These are phyloP conservation scores for Hydrangea macrophylla DNA, from an alignment of 148 eudicot species.

Conservation along the genomic window DNA sequence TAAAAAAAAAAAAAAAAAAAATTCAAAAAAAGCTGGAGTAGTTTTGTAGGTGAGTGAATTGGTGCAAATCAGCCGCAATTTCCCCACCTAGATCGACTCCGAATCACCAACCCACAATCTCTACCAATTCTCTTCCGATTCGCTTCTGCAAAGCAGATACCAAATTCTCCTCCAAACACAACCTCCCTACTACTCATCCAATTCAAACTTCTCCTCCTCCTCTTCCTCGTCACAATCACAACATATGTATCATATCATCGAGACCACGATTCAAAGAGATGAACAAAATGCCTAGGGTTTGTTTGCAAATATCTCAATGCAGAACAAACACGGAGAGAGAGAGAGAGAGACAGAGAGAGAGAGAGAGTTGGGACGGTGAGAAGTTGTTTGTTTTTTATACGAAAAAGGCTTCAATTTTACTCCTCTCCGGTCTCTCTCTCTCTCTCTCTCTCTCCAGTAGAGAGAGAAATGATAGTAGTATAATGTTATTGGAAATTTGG, in stretches of 20 bases:
- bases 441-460: no score
- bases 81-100: slow-evolving; percentile 39
- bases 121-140: slow-evolving; percentile 17
- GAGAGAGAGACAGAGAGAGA: no score
- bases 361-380: no score
- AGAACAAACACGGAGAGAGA: no score
- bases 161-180: slow-evolving; percentile 17
- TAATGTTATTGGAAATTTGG: no score
- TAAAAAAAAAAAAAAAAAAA: not conserved
- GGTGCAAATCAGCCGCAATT: slow-evolving; percentile 46
- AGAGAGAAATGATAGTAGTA: no score
- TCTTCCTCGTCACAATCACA: not conserved
- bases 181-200: slow-evolving; percentile 15
- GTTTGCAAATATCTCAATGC: not conserved
- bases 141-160: slow-evolving; percentile 12
- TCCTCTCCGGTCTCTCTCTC: no score
- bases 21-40: not conserved
- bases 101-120: slow-evolving; percentile 25
- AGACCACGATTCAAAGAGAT: not conserved
- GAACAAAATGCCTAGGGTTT: not conserved
- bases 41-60: not conserved
- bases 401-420: no score
- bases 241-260: not conserved
- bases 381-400: no score
- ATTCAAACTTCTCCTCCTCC: not conserved